Percentiles rank a stretch among this genome's conserved stretches.
phyloP scores from a whole-genome alignment of 441 rosid species.

The Populus hybrid region DNA sequence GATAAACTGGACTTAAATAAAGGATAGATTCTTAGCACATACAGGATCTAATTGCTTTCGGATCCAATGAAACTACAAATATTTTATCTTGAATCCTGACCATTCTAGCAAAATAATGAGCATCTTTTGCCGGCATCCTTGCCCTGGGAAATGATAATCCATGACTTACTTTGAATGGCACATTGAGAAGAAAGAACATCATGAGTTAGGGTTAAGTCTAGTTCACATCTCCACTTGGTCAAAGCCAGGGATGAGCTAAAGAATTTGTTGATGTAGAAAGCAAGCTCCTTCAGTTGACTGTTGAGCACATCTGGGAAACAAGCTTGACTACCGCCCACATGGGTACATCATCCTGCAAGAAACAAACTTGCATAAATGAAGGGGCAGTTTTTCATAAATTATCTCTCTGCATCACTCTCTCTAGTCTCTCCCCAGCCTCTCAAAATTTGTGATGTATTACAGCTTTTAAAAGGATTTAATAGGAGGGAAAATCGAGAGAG shows the following conservation, averaged over 20 bases:
- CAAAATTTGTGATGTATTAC: no score
- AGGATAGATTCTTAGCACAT: background rate
- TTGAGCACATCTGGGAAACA: slow-evolving; percentile 47
- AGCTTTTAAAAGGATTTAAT: no score
- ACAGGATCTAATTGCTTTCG: background rate
- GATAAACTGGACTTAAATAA: background rate
- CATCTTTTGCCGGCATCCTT: background rate
- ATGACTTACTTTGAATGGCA: background rate
- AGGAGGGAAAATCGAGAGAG: background rate
- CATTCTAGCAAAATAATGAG: background rate
- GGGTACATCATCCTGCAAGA: slow-evolving; percentile 64
- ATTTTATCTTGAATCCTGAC: background rate
- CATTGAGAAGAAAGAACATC: background rate
- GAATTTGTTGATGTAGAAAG: no score
- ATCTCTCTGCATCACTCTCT: background rate
- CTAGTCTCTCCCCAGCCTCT: background rate
- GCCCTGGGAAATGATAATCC: background rate
- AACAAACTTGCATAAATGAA: background rate
- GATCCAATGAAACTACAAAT: background rate
- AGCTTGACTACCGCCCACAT: slow-evolving; percentile 68
- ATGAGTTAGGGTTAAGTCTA: background rate
- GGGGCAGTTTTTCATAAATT: background rate
- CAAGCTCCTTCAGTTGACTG: slow-evolving; percentile 21
- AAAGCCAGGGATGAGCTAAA: background rate
- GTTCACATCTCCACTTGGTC: background rate